Evolutionary conservation across 805 yeast genomes (phyloP), one percentile per base, ranked within the genome.

Genomic region (Candida suzukii): DNA sequence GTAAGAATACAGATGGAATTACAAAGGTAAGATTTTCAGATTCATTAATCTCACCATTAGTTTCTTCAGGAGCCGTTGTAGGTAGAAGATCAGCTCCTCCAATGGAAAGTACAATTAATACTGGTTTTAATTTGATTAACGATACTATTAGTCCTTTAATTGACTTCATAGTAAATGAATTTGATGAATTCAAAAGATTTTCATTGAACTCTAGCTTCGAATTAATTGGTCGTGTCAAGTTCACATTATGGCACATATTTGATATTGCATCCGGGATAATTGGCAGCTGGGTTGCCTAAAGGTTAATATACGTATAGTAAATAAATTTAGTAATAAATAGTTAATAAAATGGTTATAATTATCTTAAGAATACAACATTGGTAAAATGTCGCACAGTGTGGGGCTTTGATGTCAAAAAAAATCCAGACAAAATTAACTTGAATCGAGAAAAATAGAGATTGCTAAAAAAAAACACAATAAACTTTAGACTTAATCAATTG

Each of bases 151-250:
- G 13, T 24, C 26, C 26, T 8, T 8, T 24, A 26, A 10, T 26
- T 13, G 47, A 45, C 11, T 22, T 29, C 4, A 25, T 46, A 14
- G 39, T 39, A 19, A 21, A 24, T 14, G 51, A 48, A 11, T 12
- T 49, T 25, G 49, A 47, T 33, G 40, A 41, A 10, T 39, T 47
- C 21, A 41, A 44, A 14, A 44, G 38, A 27, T 17, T 44, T 27
- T 28, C 47, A 30, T 24, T 45, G 4, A 43, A 19, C 26, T 45
- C 52, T 21, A 42, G 51, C 22, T 46, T 38, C 33, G 41, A 45
- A 26, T 42, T 49, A 14, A 38, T 52, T 17, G 50, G 48, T 37
- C 43, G 54, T 28, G 42, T 52, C 8, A 50, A 51, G 39, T 41
- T 46, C n/a, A 50, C 57, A 4, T 38, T 52, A 7, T 16, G 45